Percentiles rank a stretch among this genome's conserved stretches.
These are phyloP conservation scores for Allantophomopsis cytisporea DNA, from an alignment of 2,329 filamentous ascomycete species.

Conservation along the genomic window DNA sequence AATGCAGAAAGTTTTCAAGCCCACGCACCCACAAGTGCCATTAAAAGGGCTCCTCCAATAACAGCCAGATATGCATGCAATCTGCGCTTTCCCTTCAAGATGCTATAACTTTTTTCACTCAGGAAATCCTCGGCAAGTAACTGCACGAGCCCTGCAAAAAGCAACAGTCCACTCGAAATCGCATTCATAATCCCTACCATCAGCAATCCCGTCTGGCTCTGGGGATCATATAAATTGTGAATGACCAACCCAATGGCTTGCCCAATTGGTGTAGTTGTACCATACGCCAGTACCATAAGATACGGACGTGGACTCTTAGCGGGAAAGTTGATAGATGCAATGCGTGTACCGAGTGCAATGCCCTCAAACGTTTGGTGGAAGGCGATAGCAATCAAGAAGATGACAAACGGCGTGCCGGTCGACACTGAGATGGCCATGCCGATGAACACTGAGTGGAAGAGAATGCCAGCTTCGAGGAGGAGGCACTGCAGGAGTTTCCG, in stretches of 20 bases:
- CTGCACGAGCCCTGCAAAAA: slow-evolving; percentile 77
- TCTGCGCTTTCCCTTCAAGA: slow-evolving; percentile 39
- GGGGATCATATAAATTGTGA: slow-evolving; percentile 69
- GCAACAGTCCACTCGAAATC: slow-evolving; percentile 63
- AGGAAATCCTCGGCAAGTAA: slow-evolving; percentile 80
- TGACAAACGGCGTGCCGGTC: slow-evolving; percentile 64
- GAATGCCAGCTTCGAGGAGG: slow-evolving; percentile 68
- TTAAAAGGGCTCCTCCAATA: slow-evolving; percentile 42
- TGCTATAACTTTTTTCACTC: slow-evolving; percentile 49
- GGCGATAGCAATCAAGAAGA: slow-evolving; percentile 67
- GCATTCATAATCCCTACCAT: slow-evolving; percentile 85
- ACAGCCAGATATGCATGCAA: slow-evolving; percentile 49
- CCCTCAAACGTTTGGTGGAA: slow-evolving; percentile 88
- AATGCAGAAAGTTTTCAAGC: slow-evolving; percentile 22
- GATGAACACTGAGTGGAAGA: slow-evolving; percentile 79
- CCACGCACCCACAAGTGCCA: slow-evolving; percentile 57
- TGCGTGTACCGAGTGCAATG: slow-evolving; percentile 71
- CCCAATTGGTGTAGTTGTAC: slow-evolving; percentile 65
- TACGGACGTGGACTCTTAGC: slow-evolving; percentile 59
- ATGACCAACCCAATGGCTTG: slow-evolving; percentile 71
- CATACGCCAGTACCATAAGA: slow-evolving; percentile 70
- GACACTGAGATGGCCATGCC: slow-evolving; percentile 78
- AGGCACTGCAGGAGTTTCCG: slow-evolving; percentile 64
- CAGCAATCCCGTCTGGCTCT: slow-evolving; percentile 60
- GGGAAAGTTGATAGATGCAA: slow-evolving; percentile 71